Base-by-base conservation (phyloP, 148 eudicot genomes). In the Camellia japonica region DNA sequence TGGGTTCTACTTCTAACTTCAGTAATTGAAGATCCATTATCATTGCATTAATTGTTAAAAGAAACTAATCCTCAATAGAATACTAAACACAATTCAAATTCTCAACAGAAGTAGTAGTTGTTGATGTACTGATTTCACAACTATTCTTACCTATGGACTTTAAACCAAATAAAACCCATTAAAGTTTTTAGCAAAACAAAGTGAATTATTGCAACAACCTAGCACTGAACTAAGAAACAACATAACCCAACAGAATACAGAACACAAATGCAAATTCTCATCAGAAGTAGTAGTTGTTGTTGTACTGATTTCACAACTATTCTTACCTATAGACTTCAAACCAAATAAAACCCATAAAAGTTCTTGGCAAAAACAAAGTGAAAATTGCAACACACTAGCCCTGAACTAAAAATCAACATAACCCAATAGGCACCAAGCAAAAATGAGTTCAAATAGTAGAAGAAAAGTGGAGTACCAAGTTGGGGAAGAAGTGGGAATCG, bases 401-500 rank as follows among this genome's bases (percentile, higher is more conserved):
- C 11, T 38, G 3, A 69, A 69, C 54, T 7, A 2, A 44, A 44
- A 69, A 67, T 18, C 19, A 5, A 46, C 55, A 44, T 12, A 68
- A 68, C 3, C 71, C 46, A 42, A 43, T 0, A 68, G n/a, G 71
- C 19, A 68, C 49, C 49, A 20, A 20, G 10, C 51, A 11, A 30
- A 71, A 49, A 23, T 52, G 13, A 5, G 41, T 3, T 18, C 7
- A 4, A 0, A 14, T 9, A 71, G 38, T 6, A 20, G 4, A 71
- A 19, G 58, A 19, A 23, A 71, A 52, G 46, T 38, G 69, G 8
- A 38, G 20, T 78, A 78, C 80, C 64, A 19, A n/a, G 10, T 55
- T 30, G 74, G 10, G 54, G 63, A 67, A 78, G 80, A 42, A 68
- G 30, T 59, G n/a, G 68, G 62, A 44, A n/a, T n/a, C 12, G 80